Evolutionary conservation across 768 basidiomycete species (phyloP).

Genomic region (Imleria badia): DNA sequence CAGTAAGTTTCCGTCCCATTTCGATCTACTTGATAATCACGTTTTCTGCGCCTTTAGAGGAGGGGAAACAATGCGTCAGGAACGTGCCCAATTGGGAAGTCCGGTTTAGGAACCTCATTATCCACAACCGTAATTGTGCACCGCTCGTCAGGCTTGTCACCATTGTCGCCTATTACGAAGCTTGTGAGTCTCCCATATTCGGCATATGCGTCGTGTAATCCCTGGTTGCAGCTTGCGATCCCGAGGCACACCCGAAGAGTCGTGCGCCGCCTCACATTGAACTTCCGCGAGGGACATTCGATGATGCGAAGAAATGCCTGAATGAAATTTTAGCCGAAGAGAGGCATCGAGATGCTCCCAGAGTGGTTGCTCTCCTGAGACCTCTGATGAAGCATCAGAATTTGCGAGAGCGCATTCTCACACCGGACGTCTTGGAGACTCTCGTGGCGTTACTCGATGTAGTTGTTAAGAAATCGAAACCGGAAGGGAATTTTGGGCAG

Average conservation of each 20-base stretch:
- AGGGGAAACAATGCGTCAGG: constrained; percentile 20
- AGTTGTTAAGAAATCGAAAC: background rate
- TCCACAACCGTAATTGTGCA: background rate
- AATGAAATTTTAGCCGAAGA: constrained; percentile 5
- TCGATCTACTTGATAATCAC: background rate
- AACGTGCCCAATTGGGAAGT: background rate
- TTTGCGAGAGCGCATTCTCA: constrained; percentile 18
- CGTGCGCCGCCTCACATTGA: background rate
- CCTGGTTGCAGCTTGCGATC: constrained; percentile 8
- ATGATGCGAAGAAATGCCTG: constrained; percentile 18
- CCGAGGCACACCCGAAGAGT: background rate
- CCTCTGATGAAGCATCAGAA: constrained; percentile 18
- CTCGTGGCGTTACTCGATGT: constrained; percentile 15
- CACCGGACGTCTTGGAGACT: constrained; percentile 6
- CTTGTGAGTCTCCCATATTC: constrained; percentile 7
- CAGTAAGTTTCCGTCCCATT: constrained; percentile 6
- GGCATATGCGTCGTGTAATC: background rate
- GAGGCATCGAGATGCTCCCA: constrained; percentile 17
- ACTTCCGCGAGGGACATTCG: background rate
- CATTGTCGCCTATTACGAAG: constrained; percentile 10
- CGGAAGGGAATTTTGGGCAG: constrained; percentile 10
- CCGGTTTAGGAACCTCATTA: background rate
- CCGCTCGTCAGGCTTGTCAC: constrained; percentile 3
- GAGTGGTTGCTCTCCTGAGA: constrained; percentile 21
- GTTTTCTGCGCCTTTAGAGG: too few relatives aligned